Evolutionary conservation across 768 basidiomycete genomes (phyloP).

Genomic region (Favolaschia claudopus): DNA sequence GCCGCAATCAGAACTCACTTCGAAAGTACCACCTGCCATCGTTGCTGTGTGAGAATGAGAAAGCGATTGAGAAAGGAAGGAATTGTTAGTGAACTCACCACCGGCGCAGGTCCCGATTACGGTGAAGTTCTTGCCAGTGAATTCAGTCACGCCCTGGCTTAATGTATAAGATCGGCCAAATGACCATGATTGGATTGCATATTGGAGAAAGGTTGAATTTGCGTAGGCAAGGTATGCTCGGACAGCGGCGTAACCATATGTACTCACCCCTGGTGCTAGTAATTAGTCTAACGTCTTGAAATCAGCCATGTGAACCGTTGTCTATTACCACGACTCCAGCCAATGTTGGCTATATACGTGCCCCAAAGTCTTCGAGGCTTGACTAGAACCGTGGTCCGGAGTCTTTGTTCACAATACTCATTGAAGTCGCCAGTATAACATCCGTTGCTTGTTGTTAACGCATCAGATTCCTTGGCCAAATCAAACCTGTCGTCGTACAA

Average conservation of each 20-base stretch:
- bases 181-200: neutral
- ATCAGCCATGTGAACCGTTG: neutral
- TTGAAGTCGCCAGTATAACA: no score
- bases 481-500: no score
- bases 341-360: neutral
- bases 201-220: neutral
- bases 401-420: no score
- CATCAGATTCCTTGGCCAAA: no score
- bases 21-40: constrained; percentile 19
- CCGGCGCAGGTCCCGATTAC: no score
- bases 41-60: no score
- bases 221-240: neutral
- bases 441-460: no score
- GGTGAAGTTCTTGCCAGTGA: no score
- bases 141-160: no score
- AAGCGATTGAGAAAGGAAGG: no score
- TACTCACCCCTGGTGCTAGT: neutral
- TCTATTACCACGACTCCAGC: neutral
- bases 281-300: neutral
- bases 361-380: neutral
- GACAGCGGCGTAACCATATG: neutral
- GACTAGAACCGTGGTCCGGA: neutral
- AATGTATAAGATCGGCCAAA: neutral
- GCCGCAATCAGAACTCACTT: neutral
- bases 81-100: no score